Percentiles rank a stretch among this genome's conserved stretches.
Evolutionary conservation across 495 filamentous ascomycete species (phyloP).

Genomic region (Penicillium cinerascens): DNA sequence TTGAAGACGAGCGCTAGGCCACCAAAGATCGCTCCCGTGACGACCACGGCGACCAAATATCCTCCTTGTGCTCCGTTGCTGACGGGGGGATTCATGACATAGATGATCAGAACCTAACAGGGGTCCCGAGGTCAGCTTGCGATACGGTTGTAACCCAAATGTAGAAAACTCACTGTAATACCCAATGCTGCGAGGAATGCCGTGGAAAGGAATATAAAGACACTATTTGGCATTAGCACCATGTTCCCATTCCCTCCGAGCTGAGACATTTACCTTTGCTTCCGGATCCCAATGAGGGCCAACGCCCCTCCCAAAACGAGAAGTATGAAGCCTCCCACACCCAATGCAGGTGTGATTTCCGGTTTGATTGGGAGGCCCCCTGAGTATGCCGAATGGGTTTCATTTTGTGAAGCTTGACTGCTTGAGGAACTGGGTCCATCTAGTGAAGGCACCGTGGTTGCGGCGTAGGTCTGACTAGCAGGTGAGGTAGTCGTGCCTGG

Average conservation of each 20-base stretch:
- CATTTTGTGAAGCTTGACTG: slow-evolving; percentile 11
- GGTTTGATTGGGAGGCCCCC: slow-evolving; percentile 67
- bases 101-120: slow-evolving; percentile 70
- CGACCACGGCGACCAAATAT: slow-evolving; percentile 75
- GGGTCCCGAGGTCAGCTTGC: slow-evolving; percentile 7
- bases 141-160: neutral
- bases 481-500: slow-evolving; percentile 12
- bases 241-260: neutral
- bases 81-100: slow-evolving; percentile 83
- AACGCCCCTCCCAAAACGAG: slow-evolving; percentile 65
- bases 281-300: slow-evolving; percentile 78
- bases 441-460: slow-evolving; percentile 19
- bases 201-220: slow-evolving; percentile 78
- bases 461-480: slow-evolving; percentile 4
- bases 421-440: slow-evolving; percentile 10
- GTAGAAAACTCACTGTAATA: slow-evolving; percentile 53
- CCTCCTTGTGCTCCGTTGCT: slow-evolving; percentile 76
- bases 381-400: slow-evolving; percentile 17
- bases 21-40: slow-evolving; percentile 76
- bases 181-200: slow-evolving; percentile 70
- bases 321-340: slow-evolving; percentile 73
- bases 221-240: slow-evolving; percentile 27
- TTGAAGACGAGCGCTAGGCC: slow-evolving; percentile 72
- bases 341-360: slow-evolving; percentile 72
- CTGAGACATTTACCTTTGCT: slow-evolving; percentile 53